phyloP scores from a whole-genome alignment of 225 moss, liverwort and hornwort genomes.

The Anthoceros angustus region DNA sequence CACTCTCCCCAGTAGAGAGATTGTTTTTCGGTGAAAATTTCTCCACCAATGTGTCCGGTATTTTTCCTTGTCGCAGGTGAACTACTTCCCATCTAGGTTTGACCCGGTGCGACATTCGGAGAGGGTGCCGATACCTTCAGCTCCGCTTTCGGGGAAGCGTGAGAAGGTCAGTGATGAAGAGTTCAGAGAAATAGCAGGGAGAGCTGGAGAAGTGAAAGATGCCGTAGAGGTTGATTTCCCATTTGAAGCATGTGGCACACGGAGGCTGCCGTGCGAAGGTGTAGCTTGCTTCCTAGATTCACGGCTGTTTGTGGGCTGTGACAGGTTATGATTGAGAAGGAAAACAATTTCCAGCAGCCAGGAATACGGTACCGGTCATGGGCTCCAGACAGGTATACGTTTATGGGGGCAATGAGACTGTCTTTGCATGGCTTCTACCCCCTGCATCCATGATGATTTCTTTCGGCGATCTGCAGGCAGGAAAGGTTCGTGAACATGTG shows the following conservation, averaged over 20 bases:
- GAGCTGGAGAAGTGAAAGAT: background rate
- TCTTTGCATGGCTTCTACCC: background rate
- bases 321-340: constrained; percentile 39
- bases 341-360: constrained; percentile 44
- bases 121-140: constrained; percentile 37
- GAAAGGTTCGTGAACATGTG: constrained; percentile 36
- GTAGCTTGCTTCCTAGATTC: background rate
- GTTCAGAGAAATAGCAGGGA: background rate
- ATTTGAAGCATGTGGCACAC: constrained; percentile 28
- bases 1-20: background rate
- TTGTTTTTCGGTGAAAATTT: background rate
- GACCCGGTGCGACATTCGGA: constrained; percentile 37
- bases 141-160: constrained; percentile 38
- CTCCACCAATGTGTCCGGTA: background rate
- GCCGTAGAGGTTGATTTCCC: background rate
- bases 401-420: background rate
- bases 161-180: constrained; percentile 28
- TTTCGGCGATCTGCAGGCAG: constrained; percentile 17
- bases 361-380: constrained; percentile 36
- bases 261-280: background rate
- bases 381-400: constrained; percentile 24
- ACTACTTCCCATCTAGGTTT: constrained; percentile 52
- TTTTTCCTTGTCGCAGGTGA: constrained; percentile 20
- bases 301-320: constrained; percentile 11
- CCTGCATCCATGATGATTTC: too few relatives aligned